A percentile compares a stretch with the other conserved stretches of the same genome.
Evolutionary conservation across 306 rosid species (phyloP).

Genomic region (Cucurbita maxima): DNA sequence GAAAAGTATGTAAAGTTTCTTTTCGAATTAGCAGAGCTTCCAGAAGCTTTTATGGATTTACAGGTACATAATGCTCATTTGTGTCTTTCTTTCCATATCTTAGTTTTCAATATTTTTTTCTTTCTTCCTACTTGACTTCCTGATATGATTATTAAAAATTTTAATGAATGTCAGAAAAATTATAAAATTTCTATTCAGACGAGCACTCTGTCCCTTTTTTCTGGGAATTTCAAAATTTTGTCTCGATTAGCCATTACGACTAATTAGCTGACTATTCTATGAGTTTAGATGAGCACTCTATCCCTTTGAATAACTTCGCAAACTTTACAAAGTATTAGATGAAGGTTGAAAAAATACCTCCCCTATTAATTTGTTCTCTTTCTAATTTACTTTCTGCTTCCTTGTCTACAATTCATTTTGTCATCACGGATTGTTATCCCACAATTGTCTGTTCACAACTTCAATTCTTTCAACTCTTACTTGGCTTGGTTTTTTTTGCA

Average conservation of each 20-base stretch:
- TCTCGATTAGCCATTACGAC: not conserved
- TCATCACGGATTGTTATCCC: not conserved
- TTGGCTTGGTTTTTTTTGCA: conserved; percentile 22
- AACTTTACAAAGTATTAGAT: not conserved
- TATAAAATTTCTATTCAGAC: not conserved
- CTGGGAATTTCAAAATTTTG: not conserved
- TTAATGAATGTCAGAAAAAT: not conserved
- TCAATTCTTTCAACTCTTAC: conserved; percentile 4
- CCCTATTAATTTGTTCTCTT: not conserved
- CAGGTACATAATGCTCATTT: conserved; percentile 34
- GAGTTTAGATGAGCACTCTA: too few species aligned
- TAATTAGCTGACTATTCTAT: not conserved
- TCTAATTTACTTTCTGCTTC: not conserved
- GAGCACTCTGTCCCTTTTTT: not conserved
- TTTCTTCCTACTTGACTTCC: not conserved
- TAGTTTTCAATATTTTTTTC: not conserved
- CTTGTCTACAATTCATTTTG: not conserved
- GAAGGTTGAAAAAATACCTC: not conserved
- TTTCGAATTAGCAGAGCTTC: conserved; percentile 54
- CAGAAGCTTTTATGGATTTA: conserved; percentile 78
- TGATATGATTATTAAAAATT: not conserved
- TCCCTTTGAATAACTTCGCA: not conserved
- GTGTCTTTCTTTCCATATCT: not conserved
- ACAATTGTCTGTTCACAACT: not conserved
- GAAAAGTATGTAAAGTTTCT: conserved; percentile 77